Base-by-base conservation (phyloP, 805 yeast genomes). In the Yarrowia osloensis region DNA sequence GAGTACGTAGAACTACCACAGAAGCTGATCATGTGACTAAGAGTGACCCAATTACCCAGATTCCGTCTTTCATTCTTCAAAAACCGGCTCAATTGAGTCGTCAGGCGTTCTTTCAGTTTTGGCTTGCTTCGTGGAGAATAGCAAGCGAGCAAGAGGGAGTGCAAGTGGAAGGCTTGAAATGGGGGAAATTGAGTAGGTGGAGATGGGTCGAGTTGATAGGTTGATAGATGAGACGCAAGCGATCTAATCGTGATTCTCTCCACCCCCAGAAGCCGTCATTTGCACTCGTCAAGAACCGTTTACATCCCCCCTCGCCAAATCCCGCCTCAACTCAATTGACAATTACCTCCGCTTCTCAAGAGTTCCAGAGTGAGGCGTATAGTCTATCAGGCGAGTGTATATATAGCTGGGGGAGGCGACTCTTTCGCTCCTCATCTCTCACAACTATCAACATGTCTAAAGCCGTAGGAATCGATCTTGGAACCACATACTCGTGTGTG, bases 391-490 rank as follows among this genome's bases (percentile, higher is more conserved):
- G 4, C 7, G 21, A 7, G 15, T 31, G 22, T 50, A 50, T 50
- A 50, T 33, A 31, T 21, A 21, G 24, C 2, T 12, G 12, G 28
- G 22, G 7, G 15, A 4, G n/a, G 4, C 24, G 8, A 6, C 17
- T 7, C n/a, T 15, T 13, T 15, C 12, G 35, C 21, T 12, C 24
- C 21, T 12, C n/a, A n/a, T n/a, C 9, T n/a, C 5, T 15, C 28
- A 33, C 26, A 5, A 29, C 19, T 24, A 47, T 5, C 57, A 50
- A 50, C 57, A 50, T 50, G 57, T 79, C 84, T 67, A 83, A 81
- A 77, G 86, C 87, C 76, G 80, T 72, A 55, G 92, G 97, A 81
- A 91, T 50, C 40, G 57, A 50, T 50, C 57, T 50, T 31, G 57
- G 57, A 50, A 50, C 57, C 57, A 50, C 57, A 21, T 50, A 50